These are phyloP conservation scores for Dillenia suffruticosa DNA, from an alignment of 164 flowering plant genomes.

Conservation along the genomic window DNA sequence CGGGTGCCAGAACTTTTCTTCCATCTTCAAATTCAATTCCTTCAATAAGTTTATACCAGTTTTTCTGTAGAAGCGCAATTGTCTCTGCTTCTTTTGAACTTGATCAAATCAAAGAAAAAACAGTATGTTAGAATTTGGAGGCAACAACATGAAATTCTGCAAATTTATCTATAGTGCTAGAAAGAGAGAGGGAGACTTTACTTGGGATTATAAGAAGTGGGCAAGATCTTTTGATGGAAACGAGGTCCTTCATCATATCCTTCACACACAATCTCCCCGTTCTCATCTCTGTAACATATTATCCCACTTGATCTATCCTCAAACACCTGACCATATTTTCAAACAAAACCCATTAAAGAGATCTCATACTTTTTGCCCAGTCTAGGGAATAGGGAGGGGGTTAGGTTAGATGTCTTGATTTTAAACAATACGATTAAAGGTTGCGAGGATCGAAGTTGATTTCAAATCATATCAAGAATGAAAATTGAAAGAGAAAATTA, in stretches of 20 bases:
- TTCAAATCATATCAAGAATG: not conserved
- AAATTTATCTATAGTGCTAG: too few relatives aligned
- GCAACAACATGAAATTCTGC: not conserved
- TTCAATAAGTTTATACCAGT: slow-evolving; percentile 27
- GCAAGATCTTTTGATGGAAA: slow-evolving; percentile 22
- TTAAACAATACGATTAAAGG: not conserved
- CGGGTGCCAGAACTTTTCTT: slow-evolving; percentile 13
- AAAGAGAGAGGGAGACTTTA: slow-evolving; percentile 6
- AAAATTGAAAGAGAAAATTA: not conserved
- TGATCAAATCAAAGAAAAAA: not conserved
- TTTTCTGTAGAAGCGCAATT: slow-evolving; percentile 36
- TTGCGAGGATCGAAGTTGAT: not conserved
- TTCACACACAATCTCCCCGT: slow-evolving; percentile 77
- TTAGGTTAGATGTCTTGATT: not conserved
- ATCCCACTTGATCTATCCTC: slow-evolving; percentile 63
- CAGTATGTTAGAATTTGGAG: not conserved
- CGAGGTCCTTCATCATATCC: slow-evolving; percentile 80
- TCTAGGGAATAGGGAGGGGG: too few relatives aligned
- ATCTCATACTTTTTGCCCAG: too few relatives aligned
- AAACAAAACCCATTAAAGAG: not conserved
- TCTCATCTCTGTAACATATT: slow-evolving; percentile 60
- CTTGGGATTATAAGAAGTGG: slow-evolving; percentile 26
- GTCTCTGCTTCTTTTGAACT: slow-evolving; percentile 27
- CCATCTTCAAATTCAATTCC: slow-evolving; percentile 12
- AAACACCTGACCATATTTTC: slow-evolving; percentile 41